Conservation (phyloP, 2,329 filamentous ascomycete species). For the Aspergillus clavatus region DNA sequence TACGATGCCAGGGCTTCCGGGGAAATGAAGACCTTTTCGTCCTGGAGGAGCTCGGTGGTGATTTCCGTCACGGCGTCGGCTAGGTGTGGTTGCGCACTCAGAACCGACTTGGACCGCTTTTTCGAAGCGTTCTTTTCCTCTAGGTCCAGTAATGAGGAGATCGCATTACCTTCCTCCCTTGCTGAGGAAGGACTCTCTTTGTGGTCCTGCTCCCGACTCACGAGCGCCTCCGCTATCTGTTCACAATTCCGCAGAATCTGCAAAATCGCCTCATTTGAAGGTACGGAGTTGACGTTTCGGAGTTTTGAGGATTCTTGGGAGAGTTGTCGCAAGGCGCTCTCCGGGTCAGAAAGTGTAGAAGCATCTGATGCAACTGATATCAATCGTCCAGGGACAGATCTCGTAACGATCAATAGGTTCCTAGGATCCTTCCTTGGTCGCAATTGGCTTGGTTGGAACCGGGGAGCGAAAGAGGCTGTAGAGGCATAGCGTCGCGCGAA, state of each 20-base stretch:
- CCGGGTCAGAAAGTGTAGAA: conserved; percentile 9
- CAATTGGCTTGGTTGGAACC: conserved; percentile 13
- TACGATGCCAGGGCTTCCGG: conserved; percentile 67
- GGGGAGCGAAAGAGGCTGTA: conserved; percentile 8
- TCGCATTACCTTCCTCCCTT: conserved; percentile 31
- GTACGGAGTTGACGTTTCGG: conserved; percentile 27
- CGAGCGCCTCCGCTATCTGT: conserved; percentile 28
- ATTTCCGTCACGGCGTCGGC: conserved; percentile 47
- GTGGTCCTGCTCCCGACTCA: conserved; percentile 23
- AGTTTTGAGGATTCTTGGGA: conserved; percentile 25
- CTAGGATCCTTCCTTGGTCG: conserved; percentile 11
- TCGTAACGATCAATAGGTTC: conserved; percentile 4
- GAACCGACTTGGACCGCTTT: conserved; percentile 19
- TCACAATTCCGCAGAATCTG: conserved; percentile 34
- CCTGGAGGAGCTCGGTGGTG: conserved; percentile 65
- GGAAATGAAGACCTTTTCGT: conserved; percentile 76
- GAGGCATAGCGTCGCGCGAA: conserved; percentile 19
- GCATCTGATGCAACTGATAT: conserved; percentile 14
- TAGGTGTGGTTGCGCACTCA: conserved; percentile 32
- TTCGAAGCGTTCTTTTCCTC: conserved; percentile 33
- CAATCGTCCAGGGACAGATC: conserved; percentile 12
- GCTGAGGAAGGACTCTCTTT: conserved; percentile 7
- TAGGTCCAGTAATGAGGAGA: conserved; percentile 39
- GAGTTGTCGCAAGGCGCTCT: conserved; percentile 29
- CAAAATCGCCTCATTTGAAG: conserved; percentile 32